Evolutionary conservation across 306 rosid genomes (phyloP).

Genomic region (Inga laurina): DNA sequence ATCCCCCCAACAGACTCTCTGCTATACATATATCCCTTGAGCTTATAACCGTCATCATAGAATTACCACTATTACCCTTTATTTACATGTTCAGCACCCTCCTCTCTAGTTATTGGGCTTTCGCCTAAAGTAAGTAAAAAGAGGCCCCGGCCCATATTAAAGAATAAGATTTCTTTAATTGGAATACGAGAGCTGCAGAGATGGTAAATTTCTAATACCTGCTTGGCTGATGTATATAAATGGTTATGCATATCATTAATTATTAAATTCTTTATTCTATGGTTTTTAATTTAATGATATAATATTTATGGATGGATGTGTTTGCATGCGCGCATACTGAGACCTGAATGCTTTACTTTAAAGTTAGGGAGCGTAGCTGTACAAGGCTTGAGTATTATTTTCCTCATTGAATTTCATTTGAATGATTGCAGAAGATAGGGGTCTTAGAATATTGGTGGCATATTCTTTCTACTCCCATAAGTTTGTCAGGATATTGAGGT

Average conservation of each 20-base stretch:
- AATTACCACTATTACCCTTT: too few species aligned
- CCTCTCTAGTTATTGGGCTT: too few species aligned
- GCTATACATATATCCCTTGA: too few species aligned
- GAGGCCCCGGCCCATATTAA: too few species aligned
- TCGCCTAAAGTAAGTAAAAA: too few species aligned
- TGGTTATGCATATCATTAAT: neutral
- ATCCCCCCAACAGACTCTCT: too few species aligned
- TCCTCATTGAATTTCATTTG: neutral
- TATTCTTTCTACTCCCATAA: neutral
- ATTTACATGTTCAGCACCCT: too few species aligned
- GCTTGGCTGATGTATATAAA: constrained; percentile 6
- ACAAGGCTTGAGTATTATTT: constrained; percentile 5
- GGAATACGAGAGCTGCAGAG: constrained; percentile 3
- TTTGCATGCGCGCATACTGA: neutral
- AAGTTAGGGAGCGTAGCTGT: constrained; percentile 24
- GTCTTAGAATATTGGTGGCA: constrained; percentile 16
- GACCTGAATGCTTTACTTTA: constrained; percentile 17
- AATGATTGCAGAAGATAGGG: constrained; percentile 11
- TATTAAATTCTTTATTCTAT: constrained; percentile 5
- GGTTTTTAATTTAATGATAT: constrained; percentile 3
- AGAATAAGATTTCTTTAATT: too few species aligned
- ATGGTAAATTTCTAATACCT: neutral
- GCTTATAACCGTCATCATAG: too few species aligned
- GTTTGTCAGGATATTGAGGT: neutral
- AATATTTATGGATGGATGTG: neutral